These are phyloP conservation scores for Didymella lethalis DNA, from an alignment of 2,329 filamentous ascomycete genomes.

Conservation along the genomic window DNA sequence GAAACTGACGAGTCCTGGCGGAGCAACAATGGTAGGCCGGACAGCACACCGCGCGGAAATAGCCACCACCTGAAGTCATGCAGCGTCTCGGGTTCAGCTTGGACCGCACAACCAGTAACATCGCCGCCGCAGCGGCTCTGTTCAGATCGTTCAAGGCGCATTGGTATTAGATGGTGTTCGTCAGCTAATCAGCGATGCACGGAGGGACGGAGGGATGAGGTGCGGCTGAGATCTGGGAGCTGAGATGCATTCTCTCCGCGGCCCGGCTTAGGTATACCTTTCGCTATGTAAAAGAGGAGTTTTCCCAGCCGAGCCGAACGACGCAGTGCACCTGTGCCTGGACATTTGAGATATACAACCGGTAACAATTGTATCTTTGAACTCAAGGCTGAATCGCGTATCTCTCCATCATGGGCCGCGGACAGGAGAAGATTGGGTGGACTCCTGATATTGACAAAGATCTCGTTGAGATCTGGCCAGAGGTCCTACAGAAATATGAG, in stretches of 20 bases:
- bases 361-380: too few species aligned
- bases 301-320: too few species aligned
- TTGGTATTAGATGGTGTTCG: not conserved
- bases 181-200: not conserved
- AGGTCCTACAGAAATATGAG: slow-evolving; percentile 22
- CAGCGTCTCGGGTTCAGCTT: not conserved
- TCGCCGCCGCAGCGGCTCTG: not conserved
- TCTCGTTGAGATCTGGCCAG: slow-evolving; percentile 24
- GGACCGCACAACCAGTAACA: not conserved
- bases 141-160: not conserved
- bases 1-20: not conserved
- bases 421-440: not conserved
- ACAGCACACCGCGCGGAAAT: not conserved
- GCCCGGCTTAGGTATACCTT: too few species aligned
- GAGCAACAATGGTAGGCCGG: not conserved
- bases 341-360: too few species aligned
- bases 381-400: too few species aligned
- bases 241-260: not conserved
- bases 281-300: too few species aligned
- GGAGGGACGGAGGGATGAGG: not conserved
- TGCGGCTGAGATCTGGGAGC: slow-evolving; percentile 1
- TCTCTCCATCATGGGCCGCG: not conserved
- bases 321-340: too few species aligned
- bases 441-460: slow-evolving; percentile 16
- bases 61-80: not conserved